Conservation (phyloP, 225 moss, liverwort and hornwort species). For the Polytrichum formosum region DNA sequence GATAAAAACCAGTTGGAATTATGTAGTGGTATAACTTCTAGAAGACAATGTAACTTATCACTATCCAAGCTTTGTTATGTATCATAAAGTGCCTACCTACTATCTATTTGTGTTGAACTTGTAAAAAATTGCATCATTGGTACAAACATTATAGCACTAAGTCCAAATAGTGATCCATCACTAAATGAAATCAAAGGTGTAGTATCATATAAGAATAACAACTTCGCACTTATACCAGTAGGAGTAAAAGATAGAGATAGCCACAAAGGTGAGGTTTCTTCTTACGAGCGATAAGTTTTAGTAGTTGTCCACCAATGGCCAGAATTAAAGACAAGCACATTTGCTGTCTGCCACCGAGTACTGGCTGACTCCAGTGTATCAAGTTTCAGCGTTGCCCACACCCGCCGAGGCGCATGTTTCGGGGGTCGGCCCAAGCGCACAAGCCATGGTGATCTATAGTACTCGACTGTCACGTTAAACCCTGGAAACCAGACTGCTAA, state of each 20-base stretch:
- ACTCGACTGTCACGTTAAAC: constrained; percentile 74
- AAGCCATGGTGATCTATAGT: constrained; percentile 78
- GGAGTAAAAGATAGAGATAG: background rate
- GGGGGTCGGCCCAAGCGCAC: constrained; percentile 55
- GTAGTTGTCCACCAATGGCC: constrained; percentile 91
- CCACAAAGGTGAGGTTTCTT: too few relatives aligned
- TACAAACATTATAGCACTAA: too few relatives aligned
- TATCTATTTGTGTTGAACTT: too few relatives aligned
- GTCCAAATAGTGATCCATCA: too few relatives aligned
- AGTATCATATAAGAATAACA: too few relatives aligned
- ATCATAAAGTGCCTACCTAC: too few relatives aligned
- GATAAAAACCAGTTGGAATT: too few relatives aligned
- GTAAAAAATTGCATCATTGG: too few relatives aligned
- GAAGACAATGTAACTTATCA: too few relatives aligned
- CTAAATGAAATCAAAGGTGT: too few relatives aligned
- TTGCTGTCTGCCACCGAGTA: constrained; percentile 45
- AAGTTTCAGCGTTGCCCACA: constrained; percentile 61
- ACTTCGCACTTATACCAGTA: background rate
- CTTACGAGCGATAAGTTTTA: constrained; percentile 72
- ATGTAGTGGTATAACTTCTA: too few relatives aligned
- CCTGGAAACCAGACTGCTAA: constrained; percentile 52
- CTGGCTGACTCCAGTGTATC: constrained; percentile 51
- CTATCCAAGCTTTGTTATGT: too few relatives aligned
- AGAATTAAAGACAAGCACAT: constrained; percentile 80
- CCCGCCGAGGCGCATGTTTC: constrained; percentile 62